Evolutionary conservation across 331 rosid genomes (phyloP).

Genomic region (Rhamnella rubrinervis): DNA sequence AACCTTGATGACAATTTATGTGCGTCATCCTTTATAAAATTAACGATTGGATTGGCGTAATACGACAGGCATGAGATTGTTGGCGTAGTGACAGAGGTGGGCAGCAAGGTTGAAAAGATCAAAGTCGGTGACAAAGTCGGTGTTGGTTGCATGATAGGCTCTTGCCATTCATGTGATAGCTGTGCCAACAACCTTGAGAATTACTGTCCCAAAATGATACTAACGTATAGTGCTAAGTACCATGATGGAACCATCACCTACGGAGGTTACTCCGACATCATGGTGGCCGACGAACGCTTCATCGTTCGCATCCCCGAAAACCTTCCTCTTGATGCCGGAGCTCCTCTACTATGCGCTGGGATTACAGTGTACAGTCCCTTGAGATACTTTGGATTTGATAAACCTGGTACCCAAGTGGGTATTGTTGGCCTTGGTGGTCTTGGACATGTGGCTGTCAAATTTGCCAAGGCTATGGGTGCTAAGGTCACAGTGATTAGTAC

Average conservation of each 20-base stretch:
- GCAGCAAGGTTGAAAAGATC: conserved; percentile 54
- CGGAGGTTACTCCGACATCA: conserved; percentile 58
- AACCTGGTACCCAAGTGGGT: conserved; percentile 38
- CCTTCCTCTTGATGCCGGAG: conserved; percentile 43
- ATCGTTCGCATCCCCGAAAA: conserved; percentile 37
- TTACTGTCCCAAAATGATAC: conserved; percentile 44
- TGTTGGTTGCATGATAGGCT: conserved; percentile 57
- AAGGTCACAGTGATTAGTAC: conserved; percentile 60
- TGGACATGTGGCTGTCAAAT: conserved; percentile 56
- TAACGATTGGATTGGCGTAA: no score
- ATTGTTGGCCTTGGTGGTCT: conserved; percentile 57
- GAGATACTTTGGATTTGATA: conserved; percentile 40
- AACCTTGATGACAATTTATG: no score
- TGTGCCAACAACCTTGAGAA: conserved; percentile 52
- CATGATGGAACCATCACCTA: conserved; percentile 47
- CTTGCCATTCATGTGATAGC: conserved; percentile 54
- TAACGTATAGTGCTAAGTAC: conserved; percentile 35
- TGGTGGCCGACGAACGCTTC: conserved; percentile 50
- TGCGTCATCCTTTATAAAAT: no score
- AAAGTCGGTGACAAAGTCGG: conserved; percentile 71
- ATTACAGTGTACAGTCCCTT: conserved; percentile 52
- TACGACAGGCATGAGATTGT: conserved; percentile 56
- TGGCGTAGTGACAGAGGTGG: conserved; percentile 67
- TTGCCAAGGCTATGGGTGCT: conserved; percentile 55
- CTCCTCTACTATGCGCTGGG: conserved; percentile 70